A percentile compares a stretch with the other conserved stretches of the same genome.
Evolutionary conservation across 2,329 filamentous ascomycete genomes (phyloP).

Genomic region (Cladosporium sp.): DNA sequence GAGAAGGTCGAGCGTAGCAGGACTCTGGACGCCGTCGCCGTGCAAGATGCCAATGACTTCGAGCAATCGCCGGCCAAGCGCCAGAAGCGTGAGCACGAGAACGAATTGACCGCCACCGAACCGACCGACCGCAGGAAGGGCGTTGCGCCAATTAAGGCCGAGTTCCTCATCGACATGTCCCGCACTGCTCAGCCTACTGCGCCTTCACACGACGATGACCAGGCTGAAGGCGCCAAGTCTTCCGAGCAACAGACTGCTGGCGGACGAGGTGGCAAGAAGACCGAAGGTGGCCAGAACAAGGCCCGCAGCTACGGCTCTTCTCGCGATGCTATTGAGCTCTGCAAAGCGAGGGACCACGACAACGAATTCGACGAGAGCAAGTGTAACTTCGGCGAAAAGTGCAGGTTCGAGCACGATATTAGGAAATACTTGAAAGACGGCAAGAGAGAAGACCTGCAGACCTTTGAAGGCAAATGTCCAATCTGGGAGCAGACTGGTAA

Average conservation of each 20-base stretch:
- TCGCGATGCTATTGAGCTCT: slow-evolving; percentile 71
- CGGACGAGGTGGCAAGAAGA: slow-evolving; percentile 40
- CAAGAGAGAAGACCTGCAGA: slow-evolving; percentile 72
- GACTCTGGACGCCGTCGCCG: slow-evolving; percentile 18
- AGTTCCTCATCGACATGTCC: slow-evolving; percentile 48
- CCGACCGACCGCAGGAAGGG: slow-evolving; percentile 43
- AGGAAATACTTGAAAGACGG: slow-evolving; percentile 79
- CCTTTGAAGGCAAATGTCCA: slow-evolving; percentile 73
- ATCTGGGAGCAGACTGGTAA: slow-evolving; percentile 70
- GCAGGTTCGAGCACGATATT: slow-evolving; percentile 77
- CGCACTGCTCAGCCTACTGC: slow-evolving; percentile 13
- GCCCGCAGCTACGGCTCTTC: slow-evolving; percentile 76
- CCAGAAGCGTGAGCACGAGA: slow-evolving; percentile 33
- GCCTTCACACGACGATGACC: slow-evolving; percentile 31
- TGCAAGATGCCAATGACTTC: slow-evolving; percentile 21
- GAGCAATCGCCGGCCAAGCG: slow-evolving; percentile 34
- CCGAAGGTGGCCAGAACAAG: slow-evolving; percentile 73
- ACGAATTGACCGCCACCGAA: slow-evolving; percentile 27
- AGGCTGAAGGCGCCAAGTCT: slow-evolving; percentile 39
- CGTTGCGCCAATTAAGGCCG: slow-evolving; percentile 66
- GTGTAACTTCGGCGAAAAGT: slow-evolving; percentile 75
- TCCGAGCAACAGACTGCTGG: slow-evolving; percentile 26
- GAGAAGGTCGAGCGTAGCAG: slow-evolving; percentile 36
- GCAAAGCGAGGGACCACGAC: slow-evolving; percentile 64
- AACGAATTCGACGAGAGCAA: slow-evolving; percentile 74